Evolutionary conservation across 805 yeast species (phyloP).

Genomic region (Cyberlindnera mrakii): DNA sequence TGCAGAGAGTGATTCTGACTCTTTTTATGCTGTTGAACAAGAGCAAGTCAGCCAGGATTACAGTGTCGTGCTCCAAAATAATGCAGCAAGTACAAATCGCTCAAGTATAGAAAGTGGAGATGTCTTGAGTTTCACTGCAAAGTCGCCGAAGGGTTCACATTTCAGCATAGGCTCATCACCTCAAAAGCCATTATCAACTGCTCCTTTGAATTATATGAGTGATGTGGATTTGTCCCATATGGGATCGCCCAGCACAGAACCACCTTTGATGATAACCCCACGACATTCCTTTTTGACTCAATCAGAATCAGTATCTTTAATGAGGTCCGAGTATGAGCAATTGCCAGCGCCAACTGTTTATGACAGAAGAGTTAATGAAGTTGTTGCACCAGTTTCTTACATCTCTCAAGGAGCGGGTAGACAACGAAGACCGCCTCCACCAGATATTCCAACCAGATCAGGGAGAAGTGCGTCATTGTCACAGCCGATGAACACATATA

Average conservation of each 20-base stretch:
- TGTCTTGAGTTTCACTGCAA: conserved; percentile 28
- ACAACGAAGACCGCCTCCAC: conserved; percentile 29
- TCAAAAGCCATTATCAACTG: conserved; percentile 1
- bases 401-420: conserved; percentile 10
- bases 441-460: conserved; percentile 28
- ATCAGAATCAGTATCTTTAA: conserved; percentile 2
- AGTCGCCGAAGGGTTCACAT: conserved; percentile 27
- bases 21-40: conserved; percentile 9
- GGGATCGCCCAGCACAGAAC: not conserved
- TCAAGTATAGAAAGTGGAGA: conserved; percentile 17
- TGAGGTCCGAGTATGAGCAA: not conserved
- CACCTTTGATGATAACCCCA: conserved; percentile 3
- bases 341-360: conserved; percentile 16
- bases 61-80: conserved; percentile 14
- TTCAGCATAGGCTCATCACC: conserved; percentile 18
- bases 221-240: conserved; percentile 2
- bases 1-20: conserved; percentile 10
- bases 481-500: conserved; percentile 12
- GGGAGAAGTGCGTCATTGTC: conserved; percentile 31
- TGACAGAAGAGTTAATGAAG: conserved; percentile 33
- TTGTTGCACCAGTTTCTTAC: conserved; percentile 27
- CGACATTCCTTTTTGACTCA: conserved; percentile 2
- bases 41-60: conserved; percentile 10
- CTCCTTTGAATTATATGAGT: conserved; percentile 1
- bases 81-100: not conserved